Evolutionary conservation across 345 rosid species (phyloP).

Genomic region (Acer saccharum): DNA sequence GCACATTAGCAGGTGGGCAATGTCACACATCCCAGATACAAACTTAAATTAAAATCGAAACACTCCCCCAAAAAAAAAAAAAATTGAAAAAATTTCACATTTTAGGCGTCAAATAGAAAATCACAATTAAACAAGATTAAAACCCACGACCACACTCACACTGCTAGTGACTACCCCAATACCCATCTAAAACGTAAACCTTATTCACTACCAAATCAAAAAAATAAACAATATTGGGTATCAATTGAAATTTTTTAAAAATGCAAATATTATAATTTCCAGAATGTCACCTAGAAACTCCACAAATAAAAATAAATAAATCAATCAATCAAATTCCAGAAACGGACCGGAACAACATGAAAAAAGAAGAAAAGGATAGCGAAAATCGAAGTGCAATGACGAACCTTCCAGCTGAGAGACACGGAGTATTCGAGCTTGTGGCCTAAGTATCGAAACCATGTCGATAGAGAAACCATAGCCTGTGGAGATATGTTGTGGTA

Average conservation of each 20-base stretch:
- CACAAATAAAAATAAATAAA: not conserved
- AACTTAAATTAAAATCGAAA: too few species aligned
- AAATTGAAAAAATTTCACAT: too few species aligned
- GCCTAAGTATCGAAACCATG: constrained; percentile 73
- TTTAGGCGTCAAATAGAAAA: not conserved
- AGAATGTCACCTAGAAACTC: not conserved
- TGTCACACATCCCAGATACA: not conserved
- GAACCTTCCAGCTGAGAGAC: constrained; percentile 64
- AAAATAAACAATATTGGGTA: not conserved
- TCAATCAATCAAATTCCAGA: too few species aligned
- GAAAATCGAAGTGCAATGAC: not conserved
- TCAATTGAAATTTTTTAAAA: not conserved
- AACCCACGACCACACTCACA: too few species aligned
- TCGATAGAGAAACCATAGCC: constrained; percentile 71
- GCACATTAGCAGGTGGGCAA: not conserved
- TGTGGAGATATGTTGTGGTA: not conserved
- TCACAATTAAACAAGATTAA: not conserved
- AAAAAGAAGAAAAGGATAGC: not conserved
- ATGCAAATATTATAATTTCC: not conserved
- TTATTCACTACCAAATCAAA: not conserved
- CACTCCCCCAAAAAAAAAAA: not conserved
- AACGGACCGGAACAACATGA: not conserved
- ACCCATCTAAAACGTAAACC: not conserved
- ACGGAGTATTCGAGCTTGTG: constrained; percentile 75
- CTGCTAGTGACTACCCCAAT: not conserved